Evolutionary conservation across 345 rosid genomes (phyloP).

Genomic region (Populus euphratica): DNA sequence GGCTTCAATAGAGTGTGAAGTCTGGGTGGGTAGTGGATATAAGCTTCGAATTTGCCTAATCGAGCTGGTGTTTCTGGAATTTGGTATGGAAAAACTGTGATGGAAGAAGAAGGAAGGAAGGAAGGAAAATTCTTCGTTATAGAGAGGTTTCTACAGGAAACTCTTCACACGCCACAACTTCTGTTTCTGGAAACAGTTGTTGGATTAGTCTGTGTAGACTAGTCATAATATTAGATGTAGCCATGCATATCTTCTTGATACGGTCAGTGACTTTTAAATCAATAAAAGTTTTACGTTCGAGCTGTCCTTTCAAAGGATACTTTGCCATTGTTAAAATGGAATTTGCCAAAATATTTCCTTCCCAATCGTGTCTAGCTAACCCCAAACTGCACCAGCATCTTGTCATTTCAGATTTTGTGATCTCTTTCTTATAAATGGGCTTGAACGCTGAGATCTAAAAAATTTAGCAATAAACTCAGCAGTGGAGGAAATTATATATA

Average conservation of each 20-base stretch:
- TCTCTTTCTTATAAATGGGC: no score
- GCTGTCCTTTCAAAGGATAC: not conserved
- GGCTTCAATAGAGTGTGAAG: no score
- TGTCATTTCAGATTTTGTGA: no score
- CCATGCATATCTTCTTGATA: constrained; percentile 20
- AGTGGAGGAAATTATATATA: no score
- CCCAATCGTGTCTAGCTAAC: no score
- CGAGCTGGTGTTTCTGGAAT: constrained; percentile 12
- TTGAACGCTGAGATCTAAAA: no score
- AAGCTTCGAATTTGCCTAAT: not conserved
- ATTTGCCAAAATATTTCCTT: not conserved
- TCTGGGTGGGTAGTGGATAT: not conserved
- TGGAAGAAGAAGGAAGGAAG: constrained; percentile 2
- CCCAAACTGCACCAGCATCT: no score
- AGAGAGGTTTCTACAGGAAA: constrained; percentile 26
- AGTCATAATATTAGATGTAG: constrained; percentile 14
- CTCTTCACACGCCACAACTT: constrained; percentile 20
- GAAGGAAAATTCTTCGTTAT: constrained; percentile 5
- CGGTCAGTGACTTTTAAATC: constrained; percentile 21
- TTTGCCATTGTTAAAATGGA: not conserved
- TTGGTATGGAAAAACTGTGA: constrained; percentile 17
- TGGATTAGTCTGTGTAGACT: constrained; percentile 13
- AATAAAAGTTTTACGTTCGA: not conserved
- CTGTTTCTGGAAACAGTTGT: constrained; percentile 6
- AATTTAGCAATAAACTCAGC: not conserved